phyloP scores from a whole-genome alignment of 1,139 yeast species.

The Diutina ranongensis region DNA sequence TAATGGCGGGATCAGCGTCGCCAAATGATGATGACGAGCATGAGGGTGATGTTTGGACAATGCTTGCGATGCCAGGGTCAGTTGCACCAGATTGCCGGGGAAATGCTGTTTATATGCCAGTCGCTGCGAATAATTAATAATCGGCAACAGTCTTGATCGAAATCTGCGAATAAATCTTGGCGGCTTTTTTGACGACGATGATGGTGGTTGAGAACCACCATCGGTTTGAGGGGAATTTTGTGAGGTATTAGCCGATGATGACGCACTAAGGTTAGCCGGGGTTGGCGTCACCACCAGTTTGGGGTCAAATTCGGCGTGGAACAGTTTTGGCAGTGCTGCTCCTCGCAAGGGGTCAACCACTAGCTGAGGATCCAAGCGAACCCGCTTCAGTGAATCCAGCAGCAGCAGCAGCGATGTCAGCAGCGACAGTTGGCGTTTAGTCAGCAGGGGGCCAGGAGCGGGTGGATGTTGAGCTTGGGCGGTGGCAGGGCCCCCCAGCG shows the following conservation, averaged over 20 bases:
- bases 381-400: conserved; percentile 1
- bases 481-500: conserved; percentile 1
- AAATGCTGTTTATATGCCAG: conserved; percentile 6
- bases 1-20: conserved; percentile 19
- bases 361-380: conserved; percentile 2
- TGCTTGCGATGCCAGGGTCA: background rate
- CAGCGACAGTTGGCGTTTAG: background rate
- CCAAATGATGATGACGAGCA: conserved; percentile 1
- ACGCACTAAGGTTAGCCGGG: background rate
- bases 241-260: background rate
- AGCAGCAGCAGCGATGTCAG: background rate
- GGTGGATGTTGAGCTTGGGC: background rate
- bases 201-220: background rate
- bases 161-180: conserved; percentile 19
- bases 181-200: background rate
- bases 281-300: background rate
- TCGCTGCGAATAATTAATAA: conserved; percentile 21
- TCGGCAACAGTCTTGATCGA: conserved; percentile 33
- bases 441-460: background rate
- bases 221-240: background rate
- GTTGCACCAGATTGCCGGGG: background rate
- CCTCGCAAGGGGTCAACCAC: background rate
- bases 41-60: conserved; percentile 1
- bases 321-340: conserved; percentile 5
- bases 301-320: background rate